Conservation (phyloP, 2,329 filamentous ascomycete genomes). For the Xylaria digitata region DNA sequence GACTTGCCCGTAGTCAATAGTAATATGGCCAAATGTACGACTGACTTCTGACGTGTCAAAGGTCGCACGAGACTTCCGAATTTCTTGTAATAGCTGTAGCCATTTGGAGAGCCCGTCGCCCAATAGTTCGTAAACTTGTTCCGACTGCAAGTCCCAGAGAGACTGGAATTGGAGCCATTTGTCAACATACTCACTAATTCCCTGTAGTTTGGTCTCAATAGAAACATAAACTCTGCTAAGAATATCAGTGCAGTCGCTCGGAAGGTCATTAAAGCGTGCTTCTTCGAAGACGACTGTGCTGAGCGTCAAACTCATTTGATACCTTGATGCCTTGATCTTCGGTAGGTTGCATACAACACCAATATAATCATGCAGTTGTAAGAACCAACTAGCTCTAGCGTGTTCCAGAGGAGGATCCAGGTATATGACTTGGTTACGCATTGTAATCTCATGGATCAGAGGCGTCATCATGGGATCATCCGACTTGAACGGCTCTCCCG, state of each 20-base stretch:
- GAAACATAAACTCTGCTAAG: slow-evolving; percentile 83
- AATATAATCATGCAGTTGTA: slow-evolving; percentile 92
- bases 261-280: slow-evolving; percentile 83
- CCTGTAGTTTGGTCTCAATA: slow-evolving; percentile 83
- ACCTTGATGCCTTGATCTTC: slow-evolving; percentile 93
- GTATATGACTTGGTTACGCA: slow-evolving; percentile 98
- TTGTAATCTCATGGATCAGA: slow-evolving; percentile 90
- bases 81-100: slow-evolving; percentile 96
- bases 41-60: slow-evolving; percentile 98
- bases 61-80: slow-evolving; percentile 92
- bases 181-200: slow-evolving; percentile 88
- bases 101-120: slow-evolving; percentile 92
- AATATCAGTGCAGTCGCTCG: slow-evolving; percentile 82
- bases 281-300: slow-evolving; percentile 74
- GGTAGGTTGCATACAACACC: slow-evolving; percentile 91
- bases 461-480: slow-evolving; percentile 74
- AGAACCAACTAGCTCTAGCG: slow-evolving; percentile 92
- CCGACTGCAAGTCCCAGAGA: slow-evolving; percentile 95
- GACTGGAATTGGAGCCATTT: slow-evolving; percentile 99
- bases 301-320: slow-evolving; percentile 79
- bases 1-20: slow-evolving; percentile 97
- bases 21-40: slow-evolving; percentile 91
- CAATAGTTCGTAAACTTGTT: slow-evolving; percentile 91
- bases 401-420: slow-evolving; percentile 93
- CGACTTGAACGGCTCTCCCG: slow-evolving; percentile 58